phyloP scores from a whole-genome alignment of 2,329 filamentous ascomycete genomes.

The Shiraia bambusicola region DNA sequence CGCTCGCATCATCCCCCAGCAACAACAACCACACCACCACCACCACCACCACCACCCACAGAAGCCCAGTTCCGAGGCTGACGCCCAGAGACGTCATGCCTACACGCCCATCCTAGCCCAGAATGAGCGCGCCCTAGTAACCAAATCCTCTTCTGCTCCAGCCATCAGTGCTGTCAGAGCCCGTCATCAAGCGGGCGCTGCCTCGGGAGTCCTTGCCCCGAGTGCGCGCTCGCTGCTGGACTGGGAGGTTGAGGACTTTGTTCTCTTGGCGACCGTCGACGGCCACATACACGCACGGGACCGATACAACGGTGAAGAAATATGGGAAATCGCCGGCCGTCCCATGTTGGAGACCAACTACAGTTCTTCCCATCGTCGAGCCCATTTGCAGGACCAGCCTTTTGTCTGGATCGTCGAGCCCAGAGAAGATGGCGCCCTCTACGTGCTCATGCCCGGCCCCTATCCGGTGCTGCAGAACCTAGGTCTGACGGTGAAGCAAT shows the following conservation, averaged over 20 bases:
- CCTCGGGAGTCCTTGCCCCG: conserved; percentile 56
- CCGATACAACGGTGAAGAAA: conserved; percentile 77
- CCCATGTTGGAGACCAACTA: conserved; percentile 92
- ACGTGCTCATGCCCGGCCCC: conserved; percentile 75
- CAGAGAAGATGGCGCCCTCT: conserved; percentile 80
- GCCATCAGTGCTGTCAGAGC: conserved; percentile 87
- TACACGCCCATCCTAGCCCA: conserved; percentile 39
- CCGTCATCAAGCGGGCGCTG: conserved; percentile 67
- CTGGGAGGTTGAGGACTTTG: conserved; percentile 99
- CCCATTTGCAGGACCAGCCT: conserved; percentile 65
- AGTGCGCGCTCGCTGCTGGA: conserved; percentile 95
- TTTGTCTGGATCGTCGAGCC: conserved; percentile 96
- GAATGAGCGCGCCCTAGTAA: conserved; percentile 93
- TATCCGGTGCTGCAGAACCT: conserved; percentile 64
- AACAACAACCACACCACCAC: background rate
- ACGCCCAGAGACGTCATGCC: conserved; percentile 24
- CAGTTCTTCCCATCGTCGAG: conserved; percentile 51
- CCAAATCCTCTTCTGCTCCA: conserved; percentile 77
- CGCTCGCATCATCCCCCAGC: conserved; percentile 17
- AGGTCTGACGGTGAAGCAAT: conserved; percentile 75
- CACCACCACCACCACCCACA: conserved; percentile 8
- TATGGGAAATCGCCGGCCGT: conserved; percentile 83
- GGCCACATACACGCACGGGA: conserved; percentile 92
- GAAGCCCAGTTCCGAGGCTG: conserved; percentile 14
- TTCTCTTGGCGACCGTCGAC: conserved; percentile 99